These are phyloP conservation scores for Polychytrium aggregatum DNA, from an alignment of 192 early-diverging fungal genomes.

Conservation along the genomic window DNA sequence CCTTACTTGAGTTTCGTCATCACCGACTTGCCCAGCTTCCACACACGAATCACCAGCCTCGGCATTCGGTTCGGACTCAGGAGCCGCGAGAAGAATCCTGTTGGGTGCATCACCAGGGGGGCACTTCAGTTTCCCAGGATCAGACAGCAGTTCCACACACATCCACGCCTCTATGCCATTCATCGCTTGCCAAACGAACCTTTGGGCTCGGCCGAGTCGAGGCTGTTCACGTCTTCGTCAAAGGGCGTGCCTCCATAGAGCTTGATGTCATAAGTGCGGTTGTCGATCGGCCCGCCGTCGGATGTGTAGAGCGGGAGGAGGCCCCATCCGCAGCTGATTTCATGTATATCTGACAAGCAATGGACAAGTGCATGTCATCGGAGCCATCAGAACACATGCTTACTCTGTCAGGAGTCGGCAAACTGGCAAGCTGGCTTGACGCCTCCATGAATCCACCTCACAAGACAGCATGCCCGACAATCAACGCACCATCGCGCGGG, in stretches of 20 bases:
- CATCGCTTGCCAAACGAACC: slow-evolving; percentile 3
- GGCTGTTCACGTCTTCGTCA: slow-evolving; percentile 16
- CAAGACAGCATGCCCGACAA: too few species aligned
- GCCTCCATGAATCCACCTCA: too few species aligned
- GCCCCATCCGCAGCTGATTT: slow-evolving; percentile 38
- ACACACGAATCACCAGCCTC: slow-evolving; percentile 26
- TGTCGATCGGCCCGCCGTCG: slow-evolving; percentile 34
- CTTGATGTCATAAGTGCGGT: slow-evolving; percentile 32
- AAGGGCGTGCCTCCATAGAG: slow-evolving; percentile 34
- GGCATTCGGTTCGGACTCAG: slow-evolving; percentile 19
- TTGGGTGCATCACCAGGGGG: background rate
- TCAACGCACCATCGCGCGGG: too few species aligned
- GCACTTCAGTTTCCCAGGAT: background rate
- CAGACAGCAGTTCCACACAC: background rate
- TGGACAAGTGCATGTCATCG: too few species aligned
- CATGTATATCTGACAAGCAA: too few species aligned
- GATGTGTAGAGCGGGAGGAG: slow-evolving; percentile 33
- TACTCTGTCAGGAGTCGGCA: too few species aligned
- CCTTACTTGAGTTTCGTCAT: slow-evolving; percentile 29
- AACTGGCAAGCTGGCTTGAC: too few species aligned
- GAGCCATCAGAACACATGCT: too few species aligned
- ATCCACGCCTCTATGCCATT: too few species aligned
- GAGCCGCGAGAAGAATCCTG: slow-evolving; percentile 18
- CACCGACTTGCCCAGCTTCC: slow-evolving; percentile 28
- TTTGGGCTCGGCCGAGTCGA: slow-evolving; percentile 14